Evolutionary conservation across 352 stramenopile genomes (phyloP).

Genomic region (Globisporangium lucens): DNA sequence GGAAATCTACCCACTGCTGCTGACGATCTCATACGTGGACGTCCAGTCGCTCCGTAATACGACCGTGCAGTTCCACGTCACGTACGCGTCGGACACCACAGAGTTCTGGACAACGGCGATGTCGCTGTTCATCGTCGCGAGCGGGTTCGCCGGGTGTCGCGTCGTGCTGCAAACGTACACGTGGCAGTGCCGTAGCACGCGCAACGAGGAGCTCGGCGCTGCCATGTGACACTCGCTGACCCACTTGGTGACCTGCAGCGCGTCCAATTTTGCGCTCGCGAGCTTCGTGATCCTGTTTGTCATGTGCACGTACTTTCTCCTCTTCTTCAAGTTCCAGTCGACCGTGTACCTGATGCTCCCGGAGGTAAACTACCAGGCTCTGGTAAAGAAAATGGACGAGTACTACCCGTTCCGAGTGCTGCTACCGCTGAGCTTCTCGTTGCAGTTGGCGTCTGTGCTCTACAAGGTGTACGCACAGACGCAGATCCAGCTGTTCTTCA

Average conservation of each 20-base stretch:
- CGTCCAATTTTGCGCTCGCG: slow-evolving; percentile 39
- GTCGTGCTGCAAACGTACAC: slow-evolving; percentile 82
- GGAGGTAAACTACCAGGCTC: slow-evolving; percentile 43
- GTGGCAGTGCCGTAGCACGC: slow-evolving; percentile 79
- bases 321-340: slow-evolving; percentile 94
- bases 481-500: slow-evolving; percentile 84
- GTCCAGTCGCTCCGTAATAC: slow-evolving; percentile 28
- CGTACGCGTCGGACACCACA: slow-evolving; percentile 84
- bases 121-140: slow-evolving; percentile 67
- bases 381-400: slow-evolving; percentile 59
- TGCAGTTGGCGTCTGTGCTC: slow-evolving; percentile 73
- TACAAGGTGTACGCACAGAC: slow-evolving; percentile 79
- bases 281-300: slow-evolving; percentile 66
- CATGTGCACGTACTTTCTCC: slow-evolving; percentile 86
- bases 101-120: slow-evolving; percentile 77
- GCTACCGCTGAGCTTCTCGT: slow-evolving; percentile 79
- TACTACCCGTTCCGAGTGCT: slow-evolving; percentile 87
- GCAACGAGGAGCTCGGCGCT: slow-evolving; percentile 58
- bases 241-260: slow-evolving; percentile 32
- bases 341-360: slow-evolving; percentile 89
- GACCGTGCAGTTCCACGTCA: slow-evolving; percentile 67
- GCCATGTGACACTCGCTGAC: slow-evolving; percentile 48
- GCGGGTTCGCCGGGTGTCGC: slow-evolving; percentile 45
- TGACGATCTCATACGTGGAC: slow-evolving; percentile 82
- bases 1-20: slow-evolving; percentile 60